A percentile compares a stretch with the other conserved stretches of the same genome.
Evolutionary conservation across 2,329 filamentous ascomycete species (phyloP).

Genomic region (Venturia pyrina): DNA sequence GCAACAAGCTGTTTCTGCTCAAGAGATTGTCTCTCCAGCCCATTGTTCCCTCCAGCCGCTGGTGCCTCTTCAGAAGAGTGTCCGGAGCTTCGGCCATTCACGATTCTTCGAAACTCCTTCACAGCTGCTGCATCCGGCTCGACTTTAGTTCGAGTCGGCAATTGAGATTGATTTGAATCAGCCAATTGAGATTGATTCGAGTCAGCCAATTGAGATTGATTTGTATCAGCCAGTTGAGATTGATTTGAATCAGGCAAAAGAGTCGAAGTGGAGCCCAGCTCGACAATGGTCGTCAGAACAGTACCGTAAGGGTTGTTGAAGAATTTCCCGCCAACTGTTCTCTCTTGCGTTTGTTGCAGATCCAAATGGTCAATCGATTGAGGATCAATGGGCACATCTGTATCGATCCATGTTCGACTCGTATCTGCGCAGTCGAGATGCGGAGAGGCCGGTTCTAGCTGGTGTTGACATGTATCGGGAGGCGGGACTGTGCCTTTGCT

Average conservation of each 20-base stretch:
- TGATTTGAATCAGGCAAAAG: not conserved
- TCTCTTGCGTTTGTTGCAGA: not conserved
- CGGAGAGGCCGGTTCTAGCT: not conserved
- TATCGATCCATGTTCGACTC: not conserved
- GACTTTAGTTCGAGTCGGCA: not conserved
- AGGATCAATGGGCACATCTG: not conserved
- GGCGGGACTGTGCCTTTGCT: not conserved
- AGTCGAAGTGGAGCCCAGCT: not conserved
- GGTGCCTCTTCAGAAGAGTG: not conserved
- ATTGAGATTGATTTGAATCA: not conserved
- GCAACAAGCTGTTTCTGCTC: not conserved
- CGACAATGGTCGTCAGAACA: not conserved
- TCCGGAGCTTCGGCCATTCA: not conserved
- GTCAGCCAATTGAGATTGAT: not conserved
- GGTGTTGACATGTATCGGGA: not conserved
- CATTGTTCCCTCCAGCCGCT: not conserved
- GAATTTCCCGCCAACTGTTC: not conserved
- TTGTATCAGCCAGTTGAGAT: not conserved
- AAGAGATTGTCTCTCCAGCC: not conserved
- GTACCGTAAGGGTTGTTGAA: constrained; percentile 2
- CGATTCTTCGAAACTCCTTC: not conserved
- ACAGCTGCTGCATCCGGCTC: constrained; percentile 1
- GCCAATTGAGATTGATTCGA: not conserved
- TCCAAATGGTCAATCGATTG: not conserved
- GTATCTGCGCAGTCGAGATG: not conserved